Percentiles rank a stretch among this genome's conserved stretches.
Evolutionary conservation across 805 yeast species (phyloP).

Genomic region (Saturnispora mendoncae): DNA sequence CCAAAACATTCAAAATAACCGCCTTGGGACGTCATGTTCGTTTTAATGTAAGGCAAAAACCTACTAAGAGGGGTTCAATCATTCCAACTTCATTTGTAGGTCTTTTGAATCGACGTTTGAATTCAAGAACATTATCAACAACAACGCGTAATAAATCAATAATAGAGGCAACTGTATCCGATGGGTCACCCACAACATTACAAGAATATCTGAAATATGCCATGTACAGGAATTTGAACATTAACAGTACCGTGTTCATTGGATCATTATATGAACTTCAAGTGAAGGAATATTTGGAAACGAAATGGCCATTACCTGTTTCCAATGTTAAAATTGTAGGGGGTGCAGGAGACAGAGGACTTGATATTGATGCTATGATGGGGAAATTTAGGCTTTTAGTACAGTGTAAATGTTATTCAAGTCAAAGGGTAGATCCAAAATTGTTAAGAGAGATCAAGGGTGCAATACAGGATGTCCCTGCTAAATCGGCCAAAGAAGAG

Average conservation of each 20-base stretch:
- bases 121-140: conserved; percentile 7
- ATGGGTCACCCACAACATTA: conserved; percentile 19
- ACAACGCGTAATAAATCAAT: background rate
- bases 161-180: conserved; percentile 11
- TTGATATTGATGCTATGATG: conserved; percentile 41
- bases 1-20: background rate
- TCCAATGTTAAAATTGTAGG: conserved; percentile 38
- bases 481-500: conserved; percentile 1
- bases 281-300: conserved; percentile 32
- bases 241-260: conserved; percentile 39
- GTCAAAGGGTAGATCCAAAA: conserved; percentile 35
- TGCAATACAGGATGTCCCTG: conserved; percentile 29
- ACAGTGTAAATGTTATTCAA: conserved; percentile 46
- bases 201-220: conserved; percentile 29
- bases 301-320: conserved; percentile 3
- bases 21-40: conserved; percentile 5
- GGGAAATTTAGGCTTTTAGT: conserved; percentile 34
- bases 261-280: conserved; percentile 51
- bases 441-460: conserved; percentile 47
- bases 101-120: background rate
- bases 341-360: conserved; percentile 49
- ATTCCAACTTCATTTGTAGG: background rate
- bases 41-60: background rate
- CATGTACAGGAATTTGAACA: conserved; percentile 29
- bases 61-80: background rate